phyloP scores from a whole-genome alignment of 768 basidiomycete genomes.

The Boletus fagicola region DNA sequence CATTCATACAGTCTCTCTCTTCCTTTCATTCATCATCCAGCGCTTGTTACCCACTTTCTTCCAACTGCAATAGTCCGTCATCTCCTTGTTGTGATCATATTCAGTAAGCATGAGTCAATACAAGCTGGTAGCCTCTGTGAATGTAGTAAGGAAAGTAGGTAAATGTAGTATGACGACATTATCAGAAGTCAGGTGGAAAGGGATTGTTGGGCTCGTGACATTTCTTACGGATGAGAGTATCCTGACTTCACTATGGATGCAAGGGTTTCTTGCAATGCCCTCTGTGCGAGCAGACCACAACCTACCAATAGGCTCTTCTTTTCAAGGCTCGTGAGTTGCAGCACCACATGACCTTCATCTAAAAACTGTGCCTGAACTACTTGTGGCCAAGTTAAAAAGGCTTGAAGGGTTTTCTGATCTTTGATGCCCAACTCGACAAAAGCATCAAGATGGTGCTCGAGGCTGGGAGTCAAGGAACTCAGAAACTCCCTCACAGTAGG shows the following conservation, averaged over 20 bases:
- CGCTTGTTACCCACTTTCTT: slow-evolving; percentile 21
- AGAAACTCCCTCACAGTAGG: slow-evolving; percentile 17
- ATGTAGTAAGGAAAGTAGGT: slow-evolving; percentile 6
- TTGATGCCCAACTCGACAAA: slow-evolving; percentile 25
- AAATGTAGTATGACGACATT: slow-evolving; percentile 1
- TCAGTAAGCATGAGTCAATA: slow-evolving; percentile 20
- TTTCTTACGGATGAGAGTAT: not conserved
- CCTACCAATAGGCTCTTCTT: slow-evolving; percentile 16
- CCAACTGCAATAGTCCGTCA: slow-evolving; percentile 25
- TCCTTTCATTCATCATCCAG: slow-evolving; percentile 20
- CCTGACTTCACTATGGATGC: not conserved
- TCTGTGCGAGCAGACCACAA: slow-evolving; percentile 6
- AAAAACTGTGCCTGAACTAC: slow-evolving; percentile 17
- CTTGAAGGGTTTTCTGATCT: slow-evolving; percentile 19
- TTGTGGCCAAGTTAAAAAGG: slow-evolving; percentile 26
- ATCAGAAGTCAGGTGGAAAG: not conserved
- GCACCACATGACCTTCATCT: slow-evolving; percentile 2
- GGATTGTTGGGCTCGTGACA: not conserved
- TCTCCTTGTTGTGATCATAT: slow-evolving; percentile 26
- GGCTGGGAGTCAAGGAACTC: slow-evolving; percentile 19
- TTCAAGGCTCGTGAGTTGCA: slow-evolving; percentile 26
- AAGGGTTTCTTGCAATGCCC: not conserved
- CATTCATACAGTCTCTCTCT: slow-evolving; percentile 16
- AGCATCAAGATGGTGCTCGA: slow-evolving; percentile 18
- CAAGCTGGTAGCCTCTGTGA: slow-evolving; percentile 1